These are phyloP conservation scores for Trichaptum fuscoviolaceum DNA, from an alignment of 768 basidiomycete genomes.

Conservation along the genomic window DNA sequence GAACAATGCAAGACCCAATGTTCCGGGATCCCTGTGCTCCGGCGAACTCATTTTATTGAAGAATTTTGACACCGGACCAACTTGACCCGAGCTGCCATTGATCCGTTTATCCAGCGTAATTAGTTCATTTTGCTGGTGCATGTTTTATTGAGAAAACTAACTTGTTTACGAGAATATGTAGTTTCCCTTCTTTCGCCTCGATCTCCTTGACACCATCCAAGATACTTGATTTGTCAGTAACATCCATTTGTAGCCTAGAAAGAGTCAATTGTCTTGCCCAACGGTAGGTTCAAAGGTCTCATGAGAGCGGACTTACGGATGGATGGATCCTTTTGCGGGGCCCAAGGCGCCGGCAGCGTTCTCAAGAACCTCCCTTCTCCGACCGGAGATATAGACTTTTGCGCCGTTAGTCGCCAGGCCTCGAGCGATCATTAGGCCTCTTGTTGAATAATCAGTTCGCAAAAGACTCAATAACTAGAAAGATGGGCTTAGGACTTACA, in stretches of 20 bases:
- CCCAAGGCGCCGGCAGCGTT: constrained; percentile 41
- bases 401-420: constrained; percentile 76
- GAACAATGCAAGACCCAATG: constrained; percentile 66
- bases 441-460: not conserved
- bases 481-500: constrained; percentile 16
- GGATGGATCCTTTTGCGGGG: constrained; percentile 42
- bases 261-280: constrained; percentile 5
- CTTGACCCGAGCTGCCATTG: constrained; percentile 61
- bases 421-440: constrained; percentile 58
- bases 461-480: not conserved
- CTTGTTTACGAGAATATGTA: constrained; percentile 85
- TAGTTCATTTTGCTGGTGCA: not conserved
- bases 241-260: constrained; percentile 61
- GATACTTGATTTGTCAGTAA: constrained; percentile 66
- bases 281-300: constrained; percentile 5
- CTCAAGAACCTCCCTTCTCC: constrained; percentile 61
- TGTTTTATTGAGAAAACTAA: constrained; percentile 25
- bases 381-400: constrained; percentile 74
- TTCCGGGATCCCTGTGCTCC: constrained; percentile 56
- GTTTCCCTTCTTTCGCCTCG: constrained; percentile 54
- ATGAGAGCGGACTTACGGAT: constrained; percentile 43
- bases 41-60: constrained; percentile 51
- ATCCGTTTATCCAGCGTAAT: not conserved
- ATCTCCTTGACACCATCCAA: constrained; percentile 45
- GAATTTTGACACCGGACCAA: constrained; percentile 58